Percentiles rank a stretch among this genome's conserved stretches.
Evolutionary conservation across 2,329 filamentous ascomycete species (phyloP).

Genomic region (Verticillium nubilum): DNA sequence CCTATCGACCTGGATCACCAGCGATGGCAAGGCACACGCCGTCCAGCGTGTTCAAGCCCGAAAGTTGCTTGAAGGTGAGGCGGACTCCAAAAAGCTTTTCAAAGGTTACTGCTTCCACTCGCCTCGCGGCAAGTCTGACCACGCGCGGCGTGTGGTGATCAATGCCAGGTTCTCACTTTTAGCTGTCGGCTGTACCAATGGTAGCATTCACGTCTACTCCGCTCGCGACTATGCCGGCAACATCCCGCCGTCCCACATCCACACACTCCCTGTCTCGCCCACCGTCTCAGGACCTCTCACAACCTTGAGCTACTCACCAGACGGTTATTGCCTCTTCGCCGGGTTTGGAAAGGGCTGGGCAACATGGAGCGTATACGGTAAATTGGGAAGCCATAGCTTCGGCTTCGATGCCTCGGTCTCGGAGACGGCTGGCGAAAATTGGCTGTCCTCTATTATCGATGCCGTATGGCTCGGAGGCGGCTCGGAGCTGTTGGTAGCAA

Average conservation of each 20-base stretch:
- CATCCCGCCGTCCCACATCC: slow-evolving; percentile 77
- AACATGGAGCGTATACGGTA: slow-evolving; percentile 96
- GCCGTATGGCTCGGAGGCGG: slow-evolving; percentile 86
- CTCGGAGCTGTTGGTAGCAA: slow-evolving; percentile 74
- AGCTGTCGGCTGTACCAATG: slow-evolving; percentile 76
- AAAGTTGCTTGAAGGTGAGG: slow-evolving; percentile 32
- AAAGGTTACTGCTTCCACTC: slow-evolving; percentile 86
- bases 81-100: slow-evolving; percentile 64
- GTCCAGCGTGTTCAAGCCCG: slow-evolving; percentile 61
- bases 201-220: slow-evolving; percentile 81
- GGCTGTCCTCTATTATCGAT: slow-evolving; percentile 73
- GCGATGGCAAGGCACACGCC: slow-evolving; percentile 81
- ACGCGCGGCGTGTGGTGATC: slow-evolving; percentile 71
- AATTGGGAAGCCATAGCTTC: slow-evolving; percentile 81
- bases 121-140: slow-evolving; percentile 53
- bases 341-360: slow-evolving; percentile 92
- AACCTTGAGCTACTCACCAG: slow-evolving; percentile 80
- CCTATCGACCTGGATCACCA: slow-evolving; percentile 85
- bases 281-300: slow-evolving; percentile 65
- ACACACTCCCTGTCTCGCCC: slow-evolving; percentile 63
- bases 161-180: slow-evolving; percentile 94
- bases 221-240: slow-evolving; percentile 92
- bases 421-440: slow-evolving; percentile 67
- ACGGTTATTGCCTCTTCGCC: slow-evolving; percentile 93
- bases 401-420: slow-evolving; percentile 60